Evolutionary conservation across 345 rosid species (phyloP), one percentile per base, ranked within the genome.

Genomic region (Leavenworthia alabamica): DNA sequence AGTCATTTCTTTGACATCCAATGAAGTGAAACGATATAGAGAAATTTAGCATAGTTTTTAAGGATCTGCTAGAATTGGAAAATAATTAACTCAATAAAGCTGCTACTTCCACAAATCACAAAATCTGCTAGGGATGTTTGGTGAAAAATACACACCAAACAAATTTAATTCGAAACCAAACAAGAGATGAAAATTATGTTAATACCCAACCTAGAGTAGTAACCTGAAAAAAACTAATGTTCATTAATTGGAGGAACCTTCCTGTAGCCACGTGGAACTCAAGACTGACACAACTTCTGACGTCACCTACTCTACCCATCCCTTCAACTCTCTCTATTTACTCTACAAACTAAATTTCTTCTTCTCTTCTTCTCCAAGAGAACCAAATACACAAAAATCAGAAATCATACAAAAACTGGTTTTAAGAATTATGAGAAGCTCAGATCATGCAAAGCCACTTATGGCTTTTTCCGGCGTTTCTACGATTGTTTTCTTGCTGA

Each of bases 251-350:
- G 33, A 61, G 36, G 59, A 56, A 56, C 11, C 29, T 45, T 57
- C 55, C 0, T 50, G 0, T 0, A 1, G 67, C 74, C 68, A 69
- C 77, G 76, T 75, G 78, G 74, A 73, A 44, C 16, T 17, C n/a
- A 58, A 22, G 51, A 23, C 54, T 75, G 76, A 76, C 70, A 20
- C 67, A 31, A 7, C 0, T 5, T 46, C 49, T 68, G 72, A 66
- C 77, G 58, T 73, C 70, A 62, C 44, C 44, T 44, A 0, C 15
- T n/a, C n/a, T 26, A 32, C 4, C 2, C 47, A 22, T 36, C 73
- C 4, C 70, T 42, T 27, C 49, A 19, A 70, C 9, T 19, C 5
- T 70, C 56, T 16, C n/a, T n/a, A n/a, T n/a, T 37, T 43, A 52
- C 48, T 41, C 73, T 61, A 53, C 45, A 64, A 61, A 69, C 64